Evolutionary conservation across 345 rosid genomes (phyloP).

Genomic region (Sapria himalayana): DNA sequence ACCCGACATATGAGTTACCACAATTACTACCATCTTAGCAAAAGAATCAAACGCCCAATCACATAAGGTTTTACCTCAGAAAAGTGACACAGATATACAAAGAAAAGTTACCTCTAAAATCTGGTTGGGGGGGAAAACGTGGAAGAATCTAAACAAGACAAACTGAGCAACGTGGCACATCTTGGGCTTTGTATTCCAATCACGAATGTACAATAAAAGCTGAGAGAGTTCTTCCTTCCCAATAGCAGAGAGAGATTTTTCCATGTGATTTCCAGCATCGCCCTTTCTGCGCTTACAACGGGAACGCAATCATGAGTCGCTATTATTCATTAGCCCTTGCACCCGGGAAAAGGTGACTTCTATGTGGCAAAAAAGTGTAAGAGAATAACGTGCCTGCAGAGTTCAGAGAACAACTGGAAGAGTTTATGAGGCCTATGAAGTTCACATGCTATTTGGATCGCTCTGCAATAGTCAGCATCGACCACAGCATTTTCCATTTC

Average conservation of each 20-base stretch:
- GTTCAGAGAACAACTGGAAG: conserved; percentile 42
- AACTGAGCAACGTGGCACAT: conserved; percentile 73
- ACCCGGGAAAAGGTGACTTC: too few species aligned
- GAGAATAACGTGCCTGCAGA: conserved; percentile 83
- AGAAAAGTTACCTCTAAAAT: conserved; percentile 44
- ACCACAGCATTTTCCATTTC: conserved; percentile 74
- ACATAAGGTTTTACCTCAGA: too few species aligned
- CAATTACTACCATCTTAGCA: too few species aligned
- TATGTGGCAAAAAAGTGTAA: too few species aligned
- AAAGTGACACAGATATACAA: neutral
- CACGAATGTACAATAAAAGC: conserved; percentile 67
- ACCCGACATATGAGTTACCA: too few species aligned
- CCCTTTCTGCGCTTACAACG: conserved; percentile 52
- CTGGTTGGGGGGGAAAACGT: conserved; percentile 50
- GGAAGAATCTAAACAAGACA: conserved; percentile 52
- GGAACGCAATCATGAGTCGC: too few species aligned
- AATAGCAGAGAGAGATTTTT: conserved; percentile 44
- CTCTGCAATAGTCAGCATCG: conserved; percentile 59
- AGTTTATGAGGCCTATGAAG: conserved; percentile 69
- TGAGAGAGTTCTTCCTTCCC: conserved; percentile 37
- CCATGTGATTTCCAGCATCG: conserved; percentile 29
- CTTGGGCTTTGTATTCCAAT: conserved; percentile 92
- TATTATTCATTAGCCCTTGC: too few species aligned
- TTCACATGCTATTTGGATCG: conserved; percentile 71
- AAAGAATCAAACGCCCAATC: too few species aligned